Base-by-base conservation (phyloP, 352 stramenopile genomes). In the Phytophthora litchii region DNA sequence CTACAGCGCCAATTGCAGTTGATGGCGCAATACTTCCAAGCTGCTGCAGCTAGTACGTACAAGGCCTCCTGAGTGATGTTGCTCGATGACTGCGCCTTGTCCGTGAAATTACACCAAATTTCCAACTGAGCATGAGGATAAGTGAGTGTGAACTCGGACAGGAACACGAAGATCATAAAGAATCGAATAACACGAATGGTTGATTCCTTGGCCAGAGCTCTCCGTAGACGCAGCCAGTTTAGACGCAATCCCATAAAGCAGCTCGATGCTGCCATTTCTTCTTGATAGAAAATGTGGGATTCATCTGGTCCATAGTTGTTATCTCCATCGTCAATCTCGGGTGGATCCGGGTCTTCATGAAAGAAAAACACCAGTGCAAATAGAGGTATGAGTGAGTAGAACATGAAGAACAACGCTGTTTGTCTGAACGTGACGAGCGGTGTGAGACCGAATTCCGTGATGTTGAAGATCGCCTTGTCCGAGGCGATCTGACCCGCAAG, bases 111-210 rank as follows among this genome's bases (percentile, higher is more conserved):
- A 13, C 66, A 83, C 56, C 80, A 78, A 31, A 60, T 56, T 16
- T 80, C 67, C 10, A 91, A 64, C 35, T 72, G 63, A 11, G 66
- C 49, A 42, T 81, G 58, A 3, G 77, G 67, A 46, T 83, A 89
- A 23, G 58, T 73, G 44, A 91, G 54, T 13, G 60, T 67, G 44
- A 87, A 91, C 54, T 88, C 76, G 35, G 74, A 76, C 60, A 86
- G 69, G 51, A 83, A 84, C 10, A 81, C 64, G 51, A 85, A 84
- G 16, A 86, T 38, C 34, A 73, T 74, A 48, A 91, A 72, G 49
- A 91, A 91, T 8, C 66, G 72, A 37, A 85, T 66, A 38, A 88
- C 43, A 21, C 53, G 41, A 29, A 64, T 72, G n/a, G 73, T 85
- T 0, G 80, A 80, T 7, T 70, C 51, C 17, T 73, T 68, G 20